A percentile compares a stretch with the other conserved stretches of the same genome.
Conservation (phyloP, 2,329 filamentous ascomycete genomes). For the Escovopsis sp. region DNA sequence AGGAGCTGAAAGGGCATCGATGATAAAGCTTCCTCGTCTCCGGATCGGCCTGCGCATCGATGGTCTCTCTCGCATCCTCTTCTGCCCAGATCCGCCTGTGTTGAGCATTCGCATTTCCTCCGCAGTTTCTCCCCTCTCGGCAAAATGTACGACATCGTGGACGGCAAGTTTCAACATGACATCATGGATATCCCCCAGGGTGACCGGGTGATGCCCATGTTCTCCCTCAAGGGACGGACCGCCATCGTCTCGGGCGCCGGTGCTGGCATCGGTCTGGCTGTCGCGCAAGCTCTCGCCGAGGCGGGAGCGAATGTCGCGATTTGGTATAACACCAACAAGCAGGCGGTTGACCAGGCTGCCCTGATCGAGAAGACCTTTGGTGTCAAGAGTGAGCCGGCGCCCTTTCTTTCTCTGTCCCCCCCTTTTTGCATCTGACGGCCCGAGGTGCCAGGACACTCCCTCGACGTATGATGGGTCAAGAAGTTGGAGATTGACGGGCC, state of each 20-base stretch:
- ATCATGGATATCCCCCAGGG: constrained; percentile 34
- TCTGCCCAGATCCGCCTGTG: too few relatives aligned
- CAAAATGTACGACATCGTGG: constrained; percentile 26
- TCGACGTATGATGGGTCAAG: too few relatives aligned
- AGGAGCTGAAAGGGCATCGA: background rate
- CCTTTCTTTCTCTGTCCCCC: too few relatives aligned
- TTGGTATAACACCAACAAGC: constrained; percentile 57
- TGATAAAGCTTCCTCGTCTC: too few relatives aligned
- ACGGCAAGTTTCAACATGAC: constrained; percentile 41
- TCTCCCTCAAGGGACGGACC: constrained; percentile 55
- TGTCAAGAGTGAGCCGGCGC: constrained; percentile 43
- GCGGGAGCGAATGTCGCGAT: constrained; percentile 58
- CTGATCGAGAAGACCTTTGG: constrained; percentile 51
- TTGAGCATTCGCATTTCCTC: too few relatives aligned
- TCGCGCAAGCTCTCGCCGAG: constrained; percentile 52
- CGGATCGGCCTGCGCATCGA: too few relatives aligned
- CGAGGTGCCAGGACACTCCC: too few relatives aligned
- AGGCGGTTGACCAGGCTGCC: constrained; percentile 44
- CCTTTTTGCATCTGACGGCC: too few relatives aligned
- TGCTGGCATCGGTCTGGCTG: constrained; percentile 50
- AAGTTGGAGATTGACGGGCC: too few relatives aligned
- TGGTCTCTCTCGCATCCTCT: too few relatives aligned
- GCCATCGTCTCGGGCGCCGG: constrained; percentile 55
- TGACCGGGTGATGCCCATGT: constrained; percentile 45
- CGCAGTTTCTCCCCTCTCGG: background rate